Evolutionary conservation across 495 filamentous ascomycete genomes (phyloP), one percentile per base, ranked within the genome.

Genomic region (Rhizodiscina lignyota): DNA sequence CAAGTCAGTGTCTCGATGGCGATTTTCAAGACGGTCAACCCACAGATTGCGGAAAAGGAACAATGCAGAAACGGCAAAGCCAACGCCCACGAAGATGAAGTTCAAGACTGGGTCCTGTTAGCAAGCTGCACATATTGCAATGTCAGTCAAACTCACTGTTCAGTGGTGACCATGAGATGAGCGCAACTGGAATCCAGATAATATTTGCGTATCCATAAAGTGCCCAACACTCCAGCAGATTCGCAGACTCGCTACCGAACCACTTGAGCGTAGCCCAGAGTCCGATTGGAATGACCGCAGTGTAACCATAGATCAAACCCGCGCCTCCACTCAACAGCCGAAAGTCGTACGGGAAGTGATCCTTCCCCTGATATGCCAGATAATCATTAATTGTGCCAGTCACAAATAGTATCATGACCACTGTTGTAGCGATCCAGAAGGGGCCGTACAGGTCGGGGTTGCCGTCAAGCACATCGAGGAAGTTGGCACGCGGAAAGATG

Each of bases 381-480:
- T 92, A 96, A 51, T 83, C 75, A 44, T 77, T 89, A 41, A 97
- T 92, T 0, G 91, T 96, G 15, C 86, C 89, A 4, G 85, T 85
- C 40, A 97, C 52, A 56, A 97, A 97, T 27, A 97, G 63, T 32
- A 96, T 94, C 43, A 97, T 67, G 17, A 97, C 77, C 13, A 97
- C 91, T 2, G 89, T 94, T 1, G 89, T 96, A 8, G 91, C 91
- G 60, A 97, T 94, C 89, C 89, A 97, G 55, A 96, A 79, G 3
- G 89, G 89, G 1, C 77, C 77, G 62, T 97, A 97, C 36, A 97
- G 66, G 52, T 97, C 89, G 15, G 89, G 83, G 52, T 94, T 94
- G n/a, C 85, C 89, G 47, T 94, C 89, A 4, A 94, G 66, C 22
- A 94, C 79, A 49, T 97, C 89, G 38, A 97, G 73, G 58, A 97